Percentiles rank a stretch among this genome's conserved stretches.
phyloP scores from a whole-genome alignment of 1,284 basidiomycete genomes.

The Moesziomyces sp. region DNA sequence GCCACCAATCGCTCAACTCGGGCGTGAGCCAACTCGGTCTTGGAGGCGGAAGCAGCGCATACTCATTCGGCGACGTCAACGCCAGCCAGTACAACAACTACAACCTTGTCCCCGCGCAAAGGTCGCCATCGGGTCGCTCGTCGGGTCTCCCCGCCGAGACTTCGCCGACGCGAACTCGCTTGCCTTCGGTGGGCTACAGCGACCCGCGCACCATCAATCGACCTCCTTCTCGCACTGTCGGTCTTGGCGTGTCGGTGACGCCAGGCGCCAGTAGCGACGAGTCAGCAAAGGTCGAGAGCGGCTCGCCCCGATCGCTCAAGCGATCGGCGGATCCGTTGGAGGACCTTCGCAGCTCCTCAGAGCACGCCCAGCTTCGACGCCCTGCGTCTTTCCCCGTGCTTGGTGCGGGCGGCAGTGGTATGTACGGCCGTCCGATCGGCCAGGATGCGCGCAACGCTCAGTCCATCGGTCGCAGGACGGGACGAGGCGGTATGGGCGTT shows the following conservation, averaged over 20 bases:
- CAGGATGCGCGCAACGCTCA: slow-evolving; percentile 37
- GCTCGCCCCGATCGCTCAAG: slow-evolving; percentile 46
- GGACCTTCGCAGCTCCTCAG: slow-evolving; percentile 27
- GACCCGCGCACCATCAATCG: slow-evolving; percentile 32
- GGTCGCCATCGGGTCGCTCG: slow-evolving; percentile 28
- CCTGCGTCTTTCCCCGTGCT: slow-evolving; percentile 50
- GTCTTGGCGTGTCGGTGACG: slow-evolving; percentile 33
- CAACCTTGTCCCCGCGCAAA: slow-evolving; percentile 39
- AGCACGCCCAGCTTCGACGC: slow-evolving; percentile 37
- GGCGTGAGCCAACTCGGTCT: slow-evolving; percentile 39
- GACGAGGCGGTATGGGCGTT: slow-evolving; percentile 29
- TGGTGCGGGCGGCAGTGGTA: slow-evolving; percentile 21
- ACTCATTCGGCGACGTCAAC: slow-evolving; percentile 33
- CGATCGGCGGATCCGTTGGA: slow-evolving; percentile 44
- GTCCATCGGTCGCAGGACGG: slow-evolving; percentile 24
- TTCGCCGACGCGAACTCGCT: slow-evolving; percentile 42
- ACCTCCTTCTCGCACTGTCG: slow-evolving; percentile 30
- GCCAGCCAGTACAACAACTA: slow-evolving; percentile 44
- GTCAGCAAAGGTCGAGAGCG: slow-evolving; percentile 18
- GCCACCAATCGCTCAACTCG: slow-evolving; percentile 44
- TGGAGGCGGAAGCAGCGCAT: slow-evolving; percentile 21
- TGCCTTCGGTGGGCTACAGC: slow-evolving; percentile 35
- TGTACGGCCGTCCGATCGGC: slow-evolving; percentile 29
- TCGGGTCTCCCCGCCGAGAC: slow-evolving; percentile 20
- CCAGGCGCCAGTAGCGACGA: slow-evolving; percentile 35